Conservation (phyloP, 2,329 filamentous ascomycete genomes). For the Geoglossum cookeanum region DNA sequence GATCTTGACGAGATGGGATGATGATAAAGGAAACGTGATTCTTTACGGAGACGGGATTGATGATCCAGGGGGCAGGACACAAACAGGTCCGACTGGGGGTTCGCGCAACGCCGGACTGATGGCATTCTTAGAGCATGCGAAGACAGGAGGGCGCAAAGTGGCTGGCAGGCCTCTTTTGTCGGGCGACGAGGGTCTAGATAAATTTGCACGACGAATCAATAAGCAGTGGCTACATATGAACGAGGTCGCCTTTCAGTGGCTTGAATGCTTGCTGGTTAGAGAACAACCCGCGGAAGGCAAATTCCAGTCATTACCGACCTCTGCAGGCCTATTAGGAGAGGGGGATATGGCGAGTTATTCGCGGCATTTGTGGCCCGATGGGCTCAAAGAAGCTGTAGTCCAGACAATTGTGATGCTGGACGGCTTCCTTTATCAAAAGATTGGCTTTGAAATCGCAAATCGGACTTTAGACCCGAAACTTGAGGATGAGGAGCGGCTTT, state of each 20-base stretch:
- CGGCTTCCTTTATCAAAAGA: conserved; percentile 27
- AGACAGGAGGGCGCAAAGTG: conserved; percentile 16
- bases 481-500: neutral
- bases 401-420: conserved; percentile 34
- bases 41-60: conserved; percentile 30
- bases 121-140: conserved; percentile 37
- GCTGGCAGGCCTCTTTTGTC: neutral
- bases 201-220: conserved; percentile 1
- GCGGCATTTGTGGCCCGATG: conserved; percentile 33
- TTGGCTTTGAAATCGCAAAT: neutral
- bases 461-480: neutral
- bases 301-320: too few relatives aligned
- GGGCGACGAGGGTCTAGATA: neutral
- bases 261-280: conserved; percentile 12
- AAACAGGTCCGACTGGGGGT: conserved; percentile 26
- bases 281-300: neutral
- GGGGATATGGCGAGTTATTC: conserved; percentile 26
- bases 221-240: neutral
- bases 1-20: conserved; percentile 24
- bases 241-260: conserved; percentile 4
- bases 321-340: neutral
- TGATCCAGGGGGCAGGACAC: conserved; percentile 19
- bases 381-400: conserved; percentile 34
- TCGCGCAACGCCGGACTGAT: conserved; percentile 27
- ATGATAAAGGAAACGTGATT: conserved; percentile 24